Conservation (phyloP, 371 early-diverging fungal species). For the Chytridium lagenaria region DNA sequence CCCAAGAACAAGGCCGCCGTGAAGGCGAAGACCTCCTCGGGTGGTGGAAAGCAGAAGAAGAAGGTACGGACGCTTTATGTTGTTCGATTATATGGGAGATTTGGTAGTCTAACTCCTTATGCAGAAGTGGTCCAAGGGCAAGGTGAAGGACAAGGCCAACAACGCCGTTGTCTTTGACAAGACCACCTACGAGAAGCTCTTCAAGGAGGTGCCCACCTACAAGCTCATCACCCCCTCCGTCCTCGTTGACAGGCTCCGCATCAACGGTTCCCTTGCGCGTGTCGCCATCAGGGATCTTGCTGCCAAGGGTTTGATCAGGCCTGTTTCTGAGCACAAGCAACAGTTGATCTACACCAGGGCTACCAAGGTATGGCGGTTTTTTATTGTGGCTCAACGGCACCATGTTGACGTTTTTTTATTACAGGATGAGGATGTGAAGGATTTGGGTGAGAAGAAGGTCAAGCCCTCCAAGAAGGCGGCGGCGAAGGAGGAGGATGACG, state of each 20-base stretch:
- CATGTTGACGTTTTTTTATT: neutral
- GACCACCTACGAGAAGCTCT: constrained; percentile 88
- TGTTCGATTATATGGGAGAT: neutral
- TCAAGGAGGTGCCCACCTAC: constrained; percentile 99
- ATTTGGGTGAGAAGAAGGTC: constrained; percentile 11
- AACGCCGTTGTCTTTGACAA: constrained; percentile 93
- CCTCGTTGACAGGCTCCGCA: constrained; percentile 95
- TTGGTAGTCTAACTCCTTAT: neutral
- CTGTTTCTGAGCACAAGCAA: constrained; percentile 85
- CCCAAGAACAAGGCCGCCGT: constrained; percentile 64
- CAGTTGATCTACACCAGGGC: constrained; percentile 97
- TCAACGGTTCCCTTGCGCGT: constrained; percentile 98
- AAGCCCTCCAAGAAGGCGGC: constrained; percentile 2
- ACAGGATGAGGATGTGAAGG: constrained; percentile 16
- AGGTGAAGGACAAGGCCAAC: constrained; percentile 97
- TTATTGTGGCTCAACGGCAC: neutral
- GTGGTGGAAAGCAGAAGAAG: constrained; percentile 90
- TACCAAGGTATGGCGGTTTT: constrained; percentile 61
- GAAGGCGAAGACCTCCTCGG: constrained; percentile 71
- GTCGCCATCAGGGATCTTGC: constrained; percentile 92
- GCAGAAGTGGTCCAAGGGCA: constrained; percentile 96
- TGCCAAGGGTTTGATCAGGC: constrained; percentile 88
- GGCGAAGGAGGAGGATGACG: constrained; percentile 9
- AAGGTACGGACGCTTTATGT: constrained; percentile 57
- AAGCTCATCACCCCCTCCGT: constrained; percentile 97